Evolutionary conservation across 108 stramenopile species (phyloP), one percentile per base, ranked within the genome.

Genomic region (Aurantiochytrium sp.): DNA sequence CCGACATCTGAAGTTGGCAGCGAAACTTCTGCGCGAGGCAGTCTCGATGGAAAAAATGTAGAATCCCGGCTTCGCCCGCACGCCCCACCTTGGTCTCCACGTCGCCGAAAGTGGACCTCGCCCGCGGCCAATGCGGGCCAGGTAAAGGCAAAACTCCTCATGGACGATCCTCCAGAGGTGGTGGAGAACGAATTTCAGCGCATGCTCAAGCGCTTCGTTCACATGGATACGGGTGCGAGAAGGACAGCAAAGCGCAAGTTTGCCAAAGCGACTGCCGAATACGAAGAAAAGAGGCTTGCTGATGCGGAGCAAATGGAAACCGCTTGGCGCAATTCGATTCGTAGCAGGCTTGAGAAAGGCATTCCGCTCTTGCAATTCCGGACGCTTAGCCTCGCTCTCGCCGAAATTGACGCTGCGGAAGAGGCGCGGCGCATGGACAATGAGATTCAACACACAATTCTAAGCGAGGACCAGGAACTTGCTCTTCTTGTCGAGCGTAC

Each of bases 161-260:
- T 53, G 10, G 76, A 83, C 51, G 49, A 83, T 12, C 51, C 76
- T n/a, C 76, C 76, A 2, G 76, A 83, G 51, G 76, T 83, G 19
- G 76, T 83, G 19, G 76, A 83, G 16, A 83, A 83, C 28, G 76
- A 83, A 45, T 83, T 83, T 35, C 76, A 83, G 76, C 76, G 76
- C 45, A 83, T 83, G 76, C 76, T 83, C 23, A 83, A 83, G 76
- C 45, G 51, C 10, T 83, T 83, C 28, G 76, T 83, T 6, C 76
- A 83, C 51, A 83, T 83, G 76, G 76, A 83, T 45, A 83, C 76
- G 25, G 76, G 76, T 23, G 76, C 76, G n/a, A 43, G 76, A 8
- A 43, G 76, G 45, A 83, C 76, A 12, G 76, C 76, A 0, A 83
- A 83, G 76, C 76, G 76, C 12, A 83, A 83, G 76, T 83, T 83